Conservation (phyloP, 1,284 basidiomycete genomes). For the Trametes pubescens region DNA sequence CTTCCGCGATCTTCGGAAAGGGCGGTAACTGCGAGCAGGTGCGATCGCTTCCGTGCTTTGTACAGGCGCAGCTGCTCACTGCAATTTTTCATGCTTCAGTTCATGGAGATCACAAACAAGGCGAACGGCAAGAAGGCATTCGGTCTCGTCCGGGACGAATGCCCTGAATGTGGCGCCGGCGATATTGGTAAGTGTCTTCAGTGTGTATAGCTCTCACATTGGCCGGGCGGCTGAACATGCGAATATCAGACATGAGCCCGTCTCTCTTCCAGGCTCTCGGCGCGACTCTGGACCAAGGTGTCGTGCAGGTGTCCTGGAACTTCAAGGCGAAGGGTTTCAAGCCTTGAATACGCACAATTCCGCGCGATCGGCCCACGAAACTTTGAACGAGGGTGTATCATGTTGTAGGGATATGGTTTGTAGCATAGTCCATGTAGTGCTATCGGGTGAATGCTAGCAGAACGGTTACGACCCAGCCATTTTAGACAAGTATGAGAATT, state of each 20-base stretch:
- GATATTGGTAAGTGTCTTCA: conserved; percentile 42
- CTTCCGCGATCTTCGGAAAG: conserved; percentile 40
- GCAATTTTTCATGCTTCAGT: conserved; percentile 22
- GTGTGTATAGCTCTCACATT: neutral
- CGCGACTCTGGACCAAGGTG: conserved; percentile 35
- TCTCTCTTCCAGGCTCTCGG: conserved; percentile 40
- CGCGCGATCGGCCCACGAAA: neutral
- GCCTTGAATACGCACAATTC: conserved; percentile 7
- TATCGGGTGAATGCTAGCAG: conserved; percentile 15
- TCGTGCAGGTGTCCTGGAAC: conserved; percentile 39
- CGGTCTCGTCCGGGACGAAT: conserved; percentile 43
- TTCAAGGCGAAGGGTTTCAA: conserved; percentile 36
- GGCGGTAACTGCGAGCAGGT: conserved; percentile 50
- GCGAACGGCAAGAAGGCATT: conserved; percentile 42
- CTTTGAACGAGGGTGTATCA: neutral
- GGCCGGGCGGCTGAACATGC: too few species aligned
- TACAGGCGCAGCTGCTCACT: neutral
- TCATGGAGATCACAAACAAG: conserved; percentile 40
- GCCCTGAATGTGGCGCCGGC: conserved; percentile 41
- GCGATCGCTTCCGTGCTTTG: neutral
- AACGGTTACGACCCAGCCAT: conserved; percentile 3
- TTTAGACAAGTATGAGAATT: too few species aligned
- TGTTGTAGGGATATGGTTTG: conserved; percentile 2
- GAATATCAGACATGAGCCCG: conserved; percentile 39
- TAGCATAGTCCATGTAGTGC: conserved; percentile 13